Percentiles rank a stretch among this genome's conserved stretches.
phyloP scores from a whole-genome alignment of 2,329 filamentous ascomycete species.

The Clathrospora elynae region DNA sequence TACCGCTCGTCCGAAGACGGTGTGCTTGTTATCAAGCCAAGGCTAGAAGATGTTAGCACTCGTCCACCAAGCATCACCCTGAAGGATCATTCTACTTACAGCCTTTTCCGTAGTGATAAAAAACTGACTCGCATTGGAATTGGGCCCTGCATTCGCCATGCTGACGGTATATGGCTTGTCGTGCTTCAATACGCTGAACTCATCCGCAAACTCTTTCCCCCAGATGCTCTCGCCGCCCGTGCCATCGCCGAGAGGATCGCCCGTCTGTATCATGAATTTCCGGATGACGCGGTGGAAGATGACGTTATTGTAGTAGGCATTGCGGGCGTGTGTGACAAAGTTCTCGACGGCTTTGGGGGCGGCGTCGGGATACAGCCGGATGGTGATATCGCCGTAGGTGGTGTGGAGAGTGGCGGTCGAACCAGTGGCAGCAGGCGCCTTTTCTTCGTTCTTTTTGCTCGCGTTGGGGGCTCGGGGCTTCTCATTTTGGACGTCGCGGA shows the following conservation, averaged over 20 bases:
- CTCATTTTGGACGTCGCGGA: slow-evolving; percentile 92
- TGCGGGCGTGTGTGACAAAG: slow-evolving; percentile 88
- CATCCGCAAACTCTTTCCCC: slow-evolving; percentile 90
- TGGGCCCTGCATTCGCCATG: slow-evolving; percentile 96
- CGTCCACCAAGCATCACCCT: no score
- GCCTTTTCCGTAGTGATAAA: slow-evolving; percentile 99
- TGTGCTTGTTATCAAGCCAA: slow-evolving; percentile 96
- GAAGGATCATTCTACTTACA: no score
- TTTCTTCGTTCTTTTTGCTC: slow-evolving; percentile 52
- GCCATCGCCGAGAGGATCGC: slow-evolving; percentile 85
- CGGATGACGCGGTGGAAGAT: slow-evolving; percentile 97
- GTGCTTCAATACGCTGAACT: slow-evolving; percentile 88
- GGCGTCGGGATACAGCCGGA: slow-evolving; percentile 89
- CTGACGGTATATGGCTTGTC: slow-evolving; percentile 96
- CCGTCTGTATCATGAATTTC: slow-evolving; percentile 97
- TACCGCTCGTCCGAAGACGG: slow-evolving; percentile 88
- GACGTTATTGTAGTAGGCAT: slow-evolving; percentile 95
- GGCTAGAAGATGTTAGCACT: slow-evolving; percentile 59
- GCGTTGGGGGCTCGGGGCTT: slow-evolving; percentile 71
- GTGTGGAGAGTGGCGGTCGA: slow-evolving; percentile 87
- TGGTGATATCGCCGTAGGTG: slow-evolving; percentile 88
- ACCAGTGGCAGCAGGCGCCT: slow-evolving; percentile 73
- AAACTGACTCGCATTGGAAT: slow-evolving; percentile 95
- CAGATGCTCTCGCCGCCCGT: slow-evolving; percentile 91
- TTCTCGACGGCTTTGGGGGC: slow-evolving; percentile 97